Evolutionary conservation across 768 basidiomycete genomes (phyloP).

Genomic region (Coprinellus micaceus): DNA sequence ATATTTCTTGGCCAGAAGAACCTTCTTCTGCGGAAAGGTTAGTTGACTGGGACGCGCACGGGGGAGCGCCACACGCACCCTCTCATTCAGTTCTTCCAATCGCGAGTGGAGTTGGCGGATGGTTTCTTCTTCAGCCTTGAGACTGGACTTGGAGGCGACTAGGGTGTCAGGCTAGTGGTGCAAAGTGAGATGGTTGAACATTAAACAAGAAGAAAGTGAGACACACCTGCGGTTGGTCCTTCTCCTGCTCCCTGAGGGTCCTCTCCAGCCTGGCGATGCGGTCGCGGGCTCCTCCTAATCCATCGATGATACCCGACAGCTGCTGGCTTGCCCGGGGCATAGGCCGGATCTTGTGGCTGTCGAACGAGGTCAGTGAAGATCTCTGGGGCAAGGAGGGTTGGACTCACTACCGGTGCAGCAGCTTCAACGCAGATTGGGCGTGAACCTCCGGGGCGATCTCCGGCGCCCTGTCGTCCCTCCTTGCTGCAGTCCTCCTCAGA

Average conservation of each 20-base stretch:
- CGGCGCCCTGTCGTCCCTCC: conserved; percentile 35
- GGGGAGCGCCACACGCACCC: conserved; percentile 25
- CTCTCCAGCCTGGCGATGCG: conserved; percentile 32
- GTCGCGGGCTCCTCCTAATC: conserved; percentile 34
- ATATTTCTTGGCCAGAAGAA: background rate
- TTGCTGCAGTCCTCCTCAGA: conserved; percentile 43
- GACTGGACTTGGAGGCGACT: conserved; percentile 27
- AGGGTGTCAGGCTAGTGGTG: background rate
- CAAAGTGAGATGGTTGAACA: background rate
- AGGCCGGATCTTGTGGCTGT: conserved; percentile 41
- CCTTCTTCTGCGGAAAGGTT: conserved; percentile 23
- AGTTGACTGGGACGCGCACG: background rate
- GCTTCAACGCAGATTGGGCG: conserved; percentile 71
- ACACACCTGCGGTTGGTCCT: background rate
- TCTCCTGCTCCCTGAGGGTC: conserved; percentile 13
- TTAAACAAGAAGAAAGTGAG: background rate
- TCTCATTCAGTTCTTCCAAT: conserved; percentile 38
- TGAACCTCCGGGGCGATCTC: conserved; percentile 73
- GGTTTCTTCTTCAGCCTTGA: conserved; percentile 40
- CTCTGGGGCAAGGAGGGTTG: background rate
- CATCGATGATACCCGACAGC: conserved; percentile 39
- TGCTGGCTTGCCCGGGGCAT: conserved; percentile 50
- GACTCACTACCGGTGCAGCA: conserved; percentile 73
- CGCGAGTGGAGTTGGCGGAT: conserved; percentile 36
- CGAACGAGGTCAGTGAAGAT: background rate